Evolutionary conservation across 2,329 filamentous ascomycete species (phyloP), one percentile per base, ranked within the genome.

Genomic region (Exophiala mesophila): DNA sequence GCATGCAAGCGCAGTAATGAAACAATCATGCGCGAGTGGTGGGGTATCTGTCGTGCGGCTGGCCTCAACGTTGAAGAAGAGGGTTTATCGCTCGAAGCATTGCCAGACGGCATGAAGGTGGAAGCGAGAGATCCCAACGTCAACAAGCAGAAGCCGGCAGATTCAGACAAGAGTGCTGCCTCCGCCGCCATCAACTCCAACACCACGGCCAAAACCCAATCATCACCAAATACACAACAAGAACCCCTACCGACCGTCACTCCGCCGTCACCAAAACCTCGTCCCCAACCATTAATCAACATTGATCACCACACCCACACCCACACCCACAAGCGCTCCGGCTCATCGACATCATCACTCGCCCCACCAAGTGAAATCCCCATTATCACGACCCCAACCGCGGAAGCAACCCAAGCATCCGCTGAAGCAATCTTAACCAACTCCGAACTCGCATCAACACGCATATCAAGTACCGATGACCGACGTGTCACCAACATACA

Each of bases 21-120:
- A 38, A 83, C 86, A 47, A 83, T 95, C 28, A 75, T 95, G 54
- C 67, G 65, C 42, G 85, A 87, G 65, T 79, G 80, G 57, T 82
- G 81, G 59, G 78, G 77, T 47, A 68, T 72, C 12, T 73, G 69
- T 45, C 58, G 55, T 52, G 74, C 73, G 33, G 59, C 67, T 56
- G 51, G 65, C 60, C 44, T 62, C 53, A 60, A 39, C 47, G 63
- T 49, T 42, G 70, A 68, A 38, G 64, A 60, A 21, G 64, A 66
- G 31, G 62, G 51, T 45, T 53, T 51, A 51, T 63, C 50, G 53
- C 64, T 64, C 41, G 69, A 73, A 12, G 55, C 59, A 15, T 63
- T 79, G 9, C 76, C 77, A 1, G 67, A 73, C 44, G 76, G 78
- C 54, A 59, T 80, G 58, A 62, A 72, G 58, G 69, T 94, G 66